phyloP scores from a whole-genome alignment of 176 grass and related monocot genomes.

The Phoenix roebelenii region DNA sequence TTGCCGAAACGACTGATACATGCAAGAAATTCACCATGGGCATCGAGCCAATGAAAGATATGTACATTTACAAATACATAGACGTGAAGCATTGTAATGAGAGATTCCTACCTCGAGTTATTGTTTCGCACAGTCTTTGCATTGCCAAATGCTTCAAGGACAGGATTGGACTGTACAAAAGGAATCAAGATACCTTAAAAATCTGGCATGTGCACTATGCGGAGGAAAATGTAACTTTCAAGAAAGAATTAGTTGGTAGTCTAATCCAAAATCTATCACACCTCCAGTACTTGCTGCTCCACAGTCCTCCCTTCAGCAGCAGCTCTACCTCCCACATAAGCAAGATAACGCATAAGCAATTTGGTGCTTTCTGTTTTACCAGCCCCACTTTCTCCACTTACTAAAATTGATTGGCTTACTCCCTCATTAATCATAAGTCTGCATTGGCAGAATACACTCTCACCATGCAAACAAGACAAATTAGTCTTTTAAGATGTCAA shows the following conservation, averaged over 20 bases:
- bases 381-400: constrained; percentile 86
- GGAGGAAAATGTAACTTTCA: no score
- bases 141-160: constrained; percentile 93
- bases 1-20: constrained; percentile 71
- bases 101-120: constrained; percentile 61
- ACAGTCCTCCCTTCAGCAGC: constrained; percentile 58
- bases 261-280: constrained; percentile 8
- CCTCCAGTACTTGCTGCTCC: constrained; percentile 87
- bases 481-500: not conserved
- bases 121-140: constrained; percentile 93
- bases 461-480: constrained; percentile 12
- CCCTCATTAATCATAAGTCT: constrained; percentile 72
- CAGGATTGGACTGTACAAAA: constrained; percentile 75
- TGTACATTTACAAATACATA: constrained; percentile 3
- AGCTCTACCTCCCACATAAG: constrained; percentile 73
- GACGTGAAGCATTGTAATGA: not conserved
- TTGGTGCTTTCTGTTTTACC: constrained; percentile 93
- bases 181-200: constrained; percentile 4
- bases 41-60: not conserved
- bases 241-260: constrained; percentile 1
- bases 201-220: no score
- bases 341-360: constrained; percentile 86
- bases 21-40: not conserved
- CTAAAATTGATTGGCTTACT: constrained; percentile 69
- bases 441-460: constrained; percentile 11